Percentiles rank a stretch among this genome's conserved stretches.
Conservation (phyloP, 306 rosid genomes). For the Cucurbita pepo region DNA sequence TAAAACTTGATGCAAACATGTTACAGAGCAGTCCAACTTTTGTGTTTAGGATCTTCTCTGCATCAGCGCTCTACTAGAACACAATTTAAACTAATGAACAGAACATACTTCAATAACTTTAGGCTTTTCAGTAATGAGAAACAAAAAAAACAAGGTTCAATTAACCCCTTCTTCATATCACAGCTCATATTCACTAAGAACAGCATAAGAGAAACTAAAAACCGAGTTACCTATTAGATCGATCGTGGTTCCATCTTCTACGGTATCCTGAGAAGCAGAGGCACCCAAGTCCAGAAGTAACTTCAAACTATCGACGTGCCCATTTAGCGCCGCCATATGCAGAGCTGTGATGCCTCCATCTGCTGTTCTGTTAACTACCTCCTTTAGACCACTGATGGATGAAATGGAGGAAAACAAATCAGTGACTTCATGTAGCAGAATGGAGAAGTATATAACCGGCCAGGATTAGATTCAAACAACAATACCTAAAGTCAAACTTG, state of each 20-base stretch:
- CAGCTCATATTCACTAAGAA: background rate
- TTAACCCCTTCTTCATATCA: background rate
- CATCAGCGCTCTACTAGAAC: background rate
- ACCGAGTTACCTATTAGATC: conserved; percentile 63
- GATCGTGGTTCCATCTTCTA: conserved; percentile 86
- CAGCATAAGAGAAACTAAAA: background rate
- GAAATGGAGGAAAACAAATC: conserved; percentile 8
- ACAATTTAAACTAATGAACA: background rate
- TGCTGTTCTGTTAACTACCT: conserved; percentile 56
- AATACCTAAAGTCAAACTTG: conserved; percentile 56
- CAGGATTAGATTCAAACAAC: conserved; percentile 8
- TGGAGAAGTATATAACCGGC: background rate
- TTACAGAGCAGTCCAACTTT: background rate
- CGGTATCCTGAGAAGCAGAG: conserved; percentile 56
- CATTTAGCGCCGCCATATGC: conserved; percentile 96
- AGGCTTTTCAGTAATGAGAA: background rate
- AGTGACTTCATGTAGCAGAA: conserved; percentile 2
- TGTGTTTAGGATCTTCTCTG: background rate
- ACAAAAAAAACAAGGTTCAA: background rate
- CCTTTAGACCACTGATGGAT: conserved; percentile 38
- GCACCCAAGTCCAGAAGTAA: conserved; percentile 90
- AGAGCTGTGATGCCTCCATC: conserved; percentile 97
- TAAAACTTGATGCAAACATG: background rate
- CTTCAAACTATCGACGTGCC: conserved; percentile 69
- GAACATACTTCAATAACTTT: background rate